phyloP scores from a whole-genome alignment of 2,329 filamentous ascomycete genomes.

The Ceratocystis cubensis region DNA sequence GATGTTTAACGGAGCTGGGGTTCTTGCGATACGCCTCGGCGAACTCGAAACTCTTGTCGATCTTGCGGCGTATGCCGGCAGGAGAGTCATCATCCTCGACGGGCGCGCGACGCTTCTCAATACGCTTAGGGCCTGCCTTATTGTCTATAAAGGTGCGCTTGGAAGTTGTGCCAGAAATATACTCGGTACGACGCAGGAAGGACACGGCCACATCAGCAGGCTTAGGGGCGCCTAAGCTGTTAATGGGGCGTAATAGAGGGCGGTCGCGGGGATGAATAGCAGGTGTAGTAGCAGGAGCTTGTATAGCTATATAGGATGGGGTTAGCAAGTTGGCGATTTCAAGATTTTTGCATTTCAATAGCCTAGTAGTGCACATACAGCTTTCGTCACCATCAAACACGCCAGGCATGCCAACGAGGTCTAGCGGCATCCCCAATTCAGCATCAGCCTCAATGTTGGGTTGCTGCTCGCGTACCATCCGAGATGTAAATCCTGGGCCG shows the following conservation, averaged over 20 bases:
- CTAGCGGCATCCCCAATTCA: constrained; percentile 93
- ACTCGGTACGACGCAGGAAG: constrained; percentile 91
- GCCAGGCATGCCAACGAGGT: constrained; percentile 85
- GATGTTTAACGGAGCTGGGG: constrained; percentile 43
- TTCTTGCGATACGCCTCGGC: constrained; percentile 44
- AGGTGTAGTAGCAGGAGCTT: constrained; percentile 59
- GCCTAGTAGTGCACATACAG: constrained; percentile 42
- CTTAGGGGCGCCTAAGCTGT: constrained; percentile 73
- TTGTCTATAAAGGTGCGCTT: constrained; percentile 25
- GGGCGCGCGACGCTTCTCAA: constrained; percentile 36
- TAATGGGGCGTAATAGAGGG: constrained; percentile 67
- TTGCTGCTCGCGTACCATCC: constrained; percentile 79
- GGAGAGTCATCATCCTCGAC: constrained; percentile 50
- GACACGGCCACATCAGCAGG: constrained; percentile 67
- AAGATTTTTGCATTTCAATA: background rate
- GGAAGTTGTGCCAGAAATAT: constrained; percentile 58
- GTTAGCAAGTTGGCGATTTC: background rate
- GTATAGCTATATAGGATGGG: constrained; percentile 50
- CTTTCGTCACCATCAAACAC: constrained; percentile 92
- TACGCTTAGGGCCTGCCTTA: constrained; percentile 15
- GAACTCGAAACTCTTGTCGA: constrained; percentile 46
- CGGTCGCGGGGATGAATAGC: constrained; percentile 72
- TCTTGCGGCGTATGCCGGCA: constrained; percentile 56
- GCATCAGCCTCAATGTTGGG: constrained; percentile 95
- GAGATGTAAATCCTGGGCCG: constrained; percentile 76